Percentiles rank a stretch among this genome's conserved stretches.
These are phyloP conservation scores for Saccharum spontaneum DNA, from an alignment of 176 grass and related monocot genomes.

Conservation along the genomic window DNA sequence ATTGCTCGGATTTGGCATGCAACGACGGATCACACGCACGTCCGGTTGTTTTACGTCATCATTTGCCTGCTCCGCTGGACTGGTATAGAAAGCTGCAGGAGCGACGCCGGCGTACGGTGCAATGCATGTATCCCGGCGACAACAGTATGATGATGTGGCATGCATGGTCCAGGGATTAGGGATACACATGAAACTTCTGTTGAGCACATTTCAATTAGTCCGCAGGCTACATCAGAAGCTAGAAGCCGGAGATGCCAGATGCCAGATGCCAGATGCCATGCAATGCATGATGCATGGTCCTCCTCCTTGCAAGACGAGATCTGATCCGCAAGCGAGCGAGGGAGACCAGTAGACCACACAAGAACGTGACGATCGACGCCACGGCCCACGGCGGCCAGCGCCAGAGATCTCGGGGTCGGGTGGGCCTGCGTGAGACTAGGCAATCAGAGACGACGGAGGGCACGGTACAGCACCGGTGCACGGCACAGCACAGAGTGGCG, in stretches of 20 bases:
- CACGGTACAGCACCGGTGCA: not conserved
- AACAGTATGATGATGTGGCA: not conserved
- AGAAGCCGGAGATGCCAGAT: not conserved
- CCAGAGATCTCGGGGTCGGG: conserved; percentile 5
- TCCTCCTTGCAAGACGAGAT: not conserved
- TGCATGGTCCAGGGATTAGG: not conserved
- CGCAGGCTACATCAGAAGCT: not conserved
- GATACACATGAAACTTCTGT: conserved; percentile 14
- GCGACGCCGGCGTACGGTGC: not conserved
- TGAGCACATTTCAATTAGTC: conserved; percentile 30
- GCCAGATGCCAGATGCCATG: not conserved
- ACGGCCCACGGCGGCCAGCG: not conserved
- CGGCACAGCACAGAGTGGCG: too few species aligned
- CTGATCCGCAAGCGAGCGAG: not conserved
- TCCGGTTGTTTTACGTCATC: not conserved
- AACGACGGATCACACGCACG: not conserved
- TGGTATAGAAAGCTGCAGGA: not conserved
- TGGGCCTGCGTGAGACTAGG: not conserved
- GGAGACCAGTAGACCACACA: conserved; percentile 18
- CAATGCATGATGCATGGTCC: not conserved
- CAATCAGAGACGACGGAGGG: conserved; percentile 1
- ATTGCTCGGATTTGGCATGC: not conserved
- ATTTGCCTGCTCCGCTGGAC: not conserved
- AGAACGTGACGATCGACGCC: not conserved
- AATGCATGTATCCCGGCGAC: not conserved